Conservation (phyloP, 2,329 filamentous ascomycete genomes). For the Microcyclospora tardicrescens region DNA sequence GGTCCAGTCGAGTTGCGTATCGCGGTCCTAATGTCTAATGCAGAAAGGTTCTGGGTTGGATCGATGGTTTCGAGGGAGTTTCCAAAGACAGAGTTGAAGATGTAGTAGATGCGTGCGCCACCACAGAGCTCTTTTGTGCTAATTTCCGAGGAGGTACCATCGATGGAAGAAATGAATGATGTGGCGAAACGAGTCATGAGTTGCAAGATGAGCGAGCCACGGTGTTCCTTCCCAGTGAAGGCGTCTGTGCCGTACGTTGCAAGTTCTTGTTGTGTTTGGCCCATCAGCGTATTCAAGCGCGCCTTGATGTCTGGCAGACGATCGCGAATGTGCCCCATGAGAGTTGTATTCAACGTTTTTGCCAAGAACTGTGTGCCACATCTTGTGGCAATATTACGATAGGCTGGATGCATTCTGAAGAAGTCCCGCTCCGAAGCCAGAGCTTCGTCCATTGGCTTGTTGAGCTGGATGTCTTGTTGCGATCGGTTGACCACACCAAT, state of each 20-base stretch:
- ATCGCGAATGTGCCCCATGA: conserved; percentile 94
- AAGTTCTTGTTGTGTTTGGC: conserved; percentile 97
- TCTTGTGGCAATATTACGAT: conserved; percentile 84
- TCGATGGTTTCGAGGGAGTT: conserved; percentile 94
- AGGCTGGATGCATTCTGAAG: conserved; percentile 93
- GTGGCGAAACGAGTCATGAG: conserved; percentile 97
- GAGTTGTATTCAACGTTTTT: conserved; percentile 84
- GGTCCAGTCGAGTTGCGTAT: conserved; percentile 97
- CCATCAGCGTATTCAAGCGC: conserved; percentile 93
- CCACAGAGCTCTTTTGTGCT: conserved; percentile 96
- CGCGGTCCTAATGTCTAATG: conserved; percentile 87
- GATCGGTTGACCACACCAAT: conserved; percentile 97
- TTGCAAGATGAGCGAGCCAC: conserved; percentile 86
- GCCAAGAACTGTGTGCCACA: conserved; percentile 92
- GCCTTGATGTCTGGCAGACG: conserved; percentile 96
- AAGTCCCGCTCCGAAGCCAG: conserved; percentile 84
- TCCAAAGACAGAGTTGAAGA: conserved; percentile 97
- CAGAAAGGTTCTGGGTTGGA: conserved; percentile 86
- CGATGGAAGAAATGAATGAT: conserved; percentile 95
- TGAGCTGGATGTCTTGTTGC: conserved; percentile 93
- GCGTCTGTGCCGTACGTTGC: conserved; percentile 97
- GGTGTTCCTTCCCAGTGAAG: conserved; percentile 93
- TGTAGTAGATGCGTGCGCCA: conserved; percentile 93
- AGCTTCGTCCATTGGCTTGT: conserved; percentile 88
- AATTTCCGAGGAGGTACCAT: conserved; percentile 96